These are phyloP conservation scores for Amanita polypyramis DNA, from an alignment of 768 basidiomycete genomes.

Conservation along the genomic window DNA sequence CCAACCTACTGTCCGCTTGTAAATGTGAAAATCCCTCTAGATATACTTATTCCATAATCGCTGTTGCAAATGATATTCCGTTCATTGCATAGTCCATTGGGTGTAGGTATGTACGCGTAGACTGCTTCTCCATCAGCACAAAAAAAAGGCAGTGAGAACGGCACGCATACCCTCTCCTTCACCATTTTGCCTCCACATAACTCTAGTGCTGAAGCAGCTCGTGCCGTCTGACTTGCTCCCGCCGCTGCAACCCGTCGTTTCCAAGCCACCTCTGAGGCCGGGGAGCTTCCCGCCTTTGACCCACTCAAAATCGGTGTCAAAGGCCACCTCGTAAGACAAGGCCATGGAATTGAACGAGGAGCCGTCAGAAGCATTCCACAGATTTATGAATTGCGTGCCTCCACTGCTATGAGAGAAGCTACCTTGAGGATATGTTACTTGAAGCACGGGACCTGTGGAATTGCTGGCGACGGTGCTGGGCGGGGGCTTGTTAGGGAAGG, in stretches of 20 bases:
- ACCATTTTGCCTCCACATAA: slow-evolving; percentile 68
- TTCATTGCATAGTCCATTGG: slow-evolving; percentile 48
- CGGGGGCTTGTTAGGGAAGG: slow-evolving; percentile 43
- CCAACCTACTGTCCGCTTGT: slow-evolving; percentile 46
- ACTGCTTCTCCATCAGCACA: slow-evolving; percentile 28
- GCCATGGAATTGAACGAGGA: slow-evolving; percentile 57
- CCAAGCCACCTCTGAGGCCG: slow-evolving; percentile 60
- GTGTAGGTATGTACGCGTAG: slow-evolving; percentile 69
- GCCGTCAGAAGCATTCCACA: slow-evolving; percentile 55
- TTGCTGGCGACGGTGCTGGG: slow-evolving; percentile 19
- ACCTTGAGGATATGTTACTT: slow-evolving; percentile 53
- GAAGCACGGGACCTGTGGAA: slow-evolving; percentile 35
- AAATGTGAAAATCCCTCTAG: slow-evolving; percentile 58
- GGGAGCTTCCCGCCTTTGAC: slow-evolving; percentile 73
- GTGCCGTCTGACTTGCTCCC: slow-evolving; percentile 51
- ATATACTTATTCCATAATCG: slow-evolving; percentile 71
- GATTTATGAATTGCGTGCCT: slow-evolving; percentile 56
- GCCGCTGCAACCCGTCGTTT: slow-evolving; percentile 56
- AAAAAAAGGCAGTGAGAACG: slow-evolving; percentile 2
- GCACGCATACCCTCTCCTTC: slow-evolving; percentile 52
- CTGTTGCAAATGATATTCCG: slow-evolving; percentile 52
- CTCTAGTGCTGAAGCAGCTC: slow-evolving; percentile 61
- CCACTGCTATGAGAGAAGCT: slow-evolving; percentile 51
- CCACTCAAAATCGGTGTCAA: slow-evolving; percentile 55
- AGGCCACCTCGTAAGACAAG: slow-evolving; percentile 66